These are phyloP conservation scores for Annulohypoxylon maeteangense DNA, from an alignment of 495 filamentous ascomycete species.

Conservation along the genomic window DNA sequence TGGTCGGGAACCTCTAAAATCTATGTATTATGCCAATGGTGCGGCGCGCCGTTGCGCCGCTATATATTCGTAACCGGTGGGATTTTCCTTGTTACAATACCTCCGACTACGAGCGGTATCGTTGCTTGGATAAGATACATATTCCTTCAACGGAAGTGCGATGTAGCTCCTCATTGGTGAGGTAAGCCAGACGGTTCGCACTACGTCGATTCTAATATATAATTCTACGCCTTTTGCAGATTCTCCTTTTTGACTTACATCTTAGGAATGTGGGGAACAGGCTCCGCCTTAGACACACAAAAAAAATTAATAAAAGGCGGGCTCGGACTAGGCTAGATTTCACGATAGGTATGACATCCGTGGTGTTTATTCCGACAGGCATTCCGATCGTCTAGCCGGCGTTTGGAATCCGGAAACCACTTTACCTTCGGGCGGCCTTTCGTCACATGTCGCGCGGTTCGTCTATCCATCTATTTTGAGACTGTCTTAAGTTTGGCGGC, in stretches of 20 bases:
- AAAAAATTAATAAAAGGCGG: conserved; percentile 6
- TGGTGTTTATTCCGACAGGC: neutral
- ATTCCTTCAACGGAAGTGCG: conserved; percentile 4
- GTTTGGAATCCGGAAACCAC: conserved; percentile 27
- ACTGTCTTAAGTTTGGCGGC: conserved; percentile 11
- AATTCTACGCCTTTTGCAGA: neutral
- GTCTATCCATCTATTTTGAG: neutral
- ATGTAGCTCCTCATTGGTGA: conserved; percentile 8
- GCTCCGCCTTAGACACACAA: conserved; percentile 1
- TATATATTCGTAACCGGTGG: conserved; percentile 19
- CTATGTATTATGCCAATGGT: neutral
- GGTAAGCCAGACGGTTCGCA: conserved; percentile 28
- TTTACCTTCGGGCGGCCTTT: conserved; percentile 20
- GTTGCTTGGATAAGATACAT: neutral
- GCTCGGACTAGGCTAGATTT: conserved; percentile 11
- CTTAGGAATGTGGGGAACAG: neutral
- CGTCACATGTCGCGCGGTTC: conserved; percentile 10
- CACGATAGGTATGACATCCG: conserved; percentile 5
- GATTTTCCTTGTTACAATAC: conserved; percentile 16
- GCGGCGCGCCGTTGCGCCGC: conserved; percentile 8
- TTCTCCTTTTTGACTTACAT: neutral
- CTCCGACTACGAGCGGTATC: neutral
- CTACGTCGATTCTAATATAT: conserved; percentile 3
- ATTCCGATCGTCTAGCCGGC: conserved; percentile 12
- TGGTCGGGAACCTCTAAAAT: neutral